Evolutionary conservation across 2,329 filamentous ascomycete genomes (phyloP).

Genomic region (Colletotrichum euphorbiae): DNA sequence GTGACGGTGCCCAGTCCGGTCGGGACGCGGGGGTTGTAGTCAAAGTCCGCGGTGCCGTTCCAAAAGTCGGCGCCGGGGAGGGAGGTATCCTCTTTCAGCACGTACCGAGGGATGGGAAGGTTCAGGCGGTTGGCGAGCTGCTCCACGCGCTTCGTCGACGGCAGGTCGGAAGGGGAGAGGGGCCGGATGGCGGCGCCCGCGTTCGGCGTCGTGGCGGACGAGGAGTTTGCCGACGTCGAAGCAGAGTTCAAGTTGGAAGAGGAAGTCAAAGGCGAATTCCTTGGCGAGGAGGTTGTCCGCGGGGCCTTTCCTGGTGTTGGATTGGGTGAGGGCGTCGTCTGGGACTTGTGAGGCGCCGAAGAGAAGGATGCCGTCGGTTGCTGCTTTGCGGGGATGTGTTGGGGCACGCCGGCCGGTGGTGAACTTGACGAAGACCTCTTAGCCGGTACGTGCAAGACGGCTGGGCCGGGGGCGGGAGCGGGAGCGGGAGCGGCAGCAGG

Average conservation of each 20-base stretch:
- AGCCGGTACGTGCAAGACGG: background rate
- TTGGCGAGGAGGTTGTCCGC: background rate
- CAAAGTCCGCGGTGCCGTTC: conserved; percentile 51
- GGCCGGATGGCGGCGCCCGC: background rate
- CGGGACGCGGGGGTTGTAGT: conserved; percentile 47
- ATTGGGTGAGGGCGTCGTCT: background rate
- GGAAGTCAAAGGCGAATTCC: background rate
- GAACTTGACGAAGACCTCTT: conserved; percentile 5
- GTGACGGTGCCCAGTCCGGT: conserved; percentile 48
- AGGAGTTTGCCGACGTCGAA: background rate
- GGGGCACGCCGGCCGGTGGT: background rate
- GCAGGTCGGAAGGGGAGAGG: conserved; percentile 12
- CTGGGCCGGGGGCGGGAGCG: background rate
- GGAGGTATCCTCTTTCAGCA: conserved; percentile 41
- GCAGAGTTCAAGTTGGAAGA: background rate
- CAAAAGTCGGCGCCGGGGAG: conserved; percentile 47
- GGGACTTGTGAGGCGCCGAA: background rate
- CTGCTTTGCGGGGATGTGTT: background rate
- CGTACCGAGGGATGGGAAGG: conserved; percentile 51
- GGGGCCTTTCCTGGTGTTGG: conserved; percentile 36
- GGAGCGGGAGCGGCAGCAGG: background rate
- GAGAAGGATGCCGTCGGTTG: background rate
- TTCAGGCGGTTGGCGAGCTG: conserved; percentile 50
- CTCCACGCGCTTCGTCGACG: conserved; percentile 46
- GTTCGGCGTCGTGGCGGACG: background rate